A percentile compares a stretch with the other conserved stretches of the same genome.
phyloP scores from a whole-genome alignment of 2,329 filamentous ascomycete genomes.

The Paecilomyces fulvus region DNA sequence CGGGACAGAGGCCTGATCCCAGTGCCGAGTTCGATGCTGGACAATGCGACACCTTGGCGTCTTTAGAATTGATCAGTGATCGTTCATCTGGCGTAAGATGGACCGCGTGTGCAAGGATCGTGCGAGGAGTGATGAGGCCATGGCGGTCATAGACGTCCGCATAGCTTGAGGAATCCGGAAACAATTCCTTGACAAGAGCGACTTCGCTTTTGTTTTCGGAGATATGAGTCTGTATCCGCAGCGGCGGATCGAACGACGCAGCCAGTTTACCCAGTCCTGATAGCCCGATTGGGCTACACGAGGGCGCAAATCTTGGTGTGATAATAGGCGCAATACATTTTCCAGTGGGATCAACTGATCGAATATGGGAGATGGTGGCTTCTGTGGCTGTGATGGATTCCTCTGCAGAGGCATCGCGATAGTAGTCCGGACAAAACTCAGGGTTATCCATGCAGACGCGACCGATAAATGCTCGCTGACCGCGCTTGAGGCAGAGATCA shows the following conservation, averaged over 20 bases:
- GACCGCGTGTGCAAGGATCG: conserved; percentile 77
- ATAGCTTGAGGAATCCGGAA: conserved; percentile 59
- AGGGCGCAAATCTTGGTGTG: conserved; percentile 58
- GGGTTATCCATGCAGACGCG: conserved; percentile 86
- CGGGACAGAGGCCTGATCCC: conserved; percentile 67
- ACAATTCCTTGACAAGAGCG: conserved; percentile 59
- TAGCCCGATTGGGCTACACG: conserved; percentile 50
- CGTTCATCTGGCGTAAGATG: conserved; percentile 64
- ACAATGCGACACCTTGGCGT: conserved; percentile 71
- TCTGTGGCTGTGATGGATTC: conserved; percentile 49
- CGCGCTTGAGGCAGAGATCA: conserved; percentile 66
- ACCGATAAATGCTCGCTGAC: conserved; percentile 85
- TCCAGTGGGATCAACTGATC: conserved; percentile 54
- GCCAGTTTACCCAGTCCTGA: conserved; percentile 56
- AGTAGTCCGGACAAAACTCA: conserved; percentile 61
- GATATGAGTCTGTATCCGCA: conserved; percentile 73
- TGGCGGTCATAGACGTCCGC: conserved; percentile 68
- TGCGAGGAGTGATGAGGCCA: conserved; percentile 61
- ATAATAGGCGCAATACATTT: conserved; percentile 67
- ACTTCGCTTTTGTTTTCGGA: conserved; percentile 74
- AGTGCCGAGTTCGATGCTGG: conserved; percentile 79
- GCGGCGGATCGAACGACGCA: conserved; percentile 51
- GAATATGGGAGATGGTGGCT: conserved; percentile 57
- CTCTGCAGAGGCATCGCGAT: conserved; percentile 62
- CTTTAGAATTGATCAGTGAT: conserved; percentile 50